Base-by-base conservation (phyloP, 1,284 basidiomycete species). In the Heterobasidion occidentale region DNA sequence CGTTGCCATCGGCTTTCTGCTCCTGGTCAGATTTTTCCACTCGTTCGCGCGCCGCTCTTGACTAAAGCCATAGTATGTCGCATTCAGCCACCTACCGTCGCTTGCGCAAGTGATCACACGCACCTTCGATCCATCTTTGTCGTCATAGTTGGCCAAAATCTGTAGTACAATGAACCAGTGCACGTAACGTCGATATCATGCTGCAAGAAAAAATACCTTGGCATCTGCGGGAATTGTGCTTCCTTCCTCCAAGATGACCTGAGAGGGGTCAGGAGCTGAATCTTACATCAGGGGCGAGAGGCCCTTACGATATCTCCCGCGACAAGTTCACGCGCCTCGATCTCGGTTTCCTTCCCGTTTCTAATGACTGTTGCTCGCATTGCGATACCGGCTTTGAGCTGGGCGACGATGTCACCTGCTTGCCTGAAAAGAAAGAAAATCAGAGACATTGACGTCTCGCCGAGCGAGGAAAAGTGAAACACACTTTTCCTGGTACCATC, bases 401-500 rank as follows among this genome's bases (percentile, higher is more conserved):
- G 71, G 48, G 75, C 75, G 58, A 77, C 76, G 63, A 77, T 77
- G 64, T 77, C 76, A 55, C 75, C 75, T 44, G 75, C 70, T 70
- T 70, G 67, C n/a, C 38, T 42, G 11, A 27, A 27, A 27, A 27
- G 27, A 27, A 27, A 27, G 38, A n/a, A 42, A 42, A 42, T 42
- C 38, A n/a, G 12, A 42, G 38, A 42, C 12, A 8, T 8, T 6
- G 38, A 5, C n/a, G 38, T 11, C 11, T 11, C 11, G n/a, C 38
- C 11, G n/a, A 42, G 11, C 12, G 38, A n/a, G 5, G 38, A n/a
- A 8, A 42, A 42, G 38, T 11, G n/a, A 42, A 42, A 42, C 38
- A n/a, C n/a, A 42, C 33, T 79, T 80, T 63, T 80, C 79, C 64
- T 81, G 79, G 65, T 79, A 80, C 78, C 79, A 80, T 54, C 78